These are phyloP conservation scores for Lathyrus aphaca DNA, from an alignment of 306 rosid species.

Conservation along the genomic window DNA sequence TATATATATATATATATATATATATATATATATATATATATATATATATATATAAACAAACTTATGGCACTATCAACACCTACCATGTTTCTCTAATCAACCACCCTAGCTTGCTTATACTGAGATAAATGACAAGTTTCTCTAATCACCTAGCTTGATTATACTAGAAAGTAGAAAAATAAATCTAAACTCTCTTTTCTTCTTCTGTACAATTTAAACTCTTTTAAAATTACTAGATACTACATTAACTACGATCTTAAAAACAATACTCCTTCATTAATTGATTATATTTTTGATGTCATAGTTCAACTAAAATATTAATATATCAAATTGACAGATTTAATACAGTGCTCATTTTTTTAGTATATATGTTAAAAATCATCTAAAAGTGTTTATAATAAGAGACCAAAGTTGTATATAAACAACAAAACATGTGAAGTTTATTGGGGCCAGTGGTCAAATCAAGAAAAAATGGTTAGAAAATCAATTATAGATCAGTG, in stretches of 20 bases:
- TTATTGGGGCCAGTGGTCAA: slow-evolving; percentile 44
- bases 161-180: not conserved
- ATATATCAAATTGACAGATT: not conserved
- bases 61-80: slow-evolving; percentile 14
- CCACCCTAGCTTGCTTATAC: not conserved
- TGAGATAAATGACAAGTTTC: not conserved
- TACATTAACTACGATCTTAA: too few species aligned
- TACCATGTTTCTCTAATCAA: not conserved
- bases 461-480: slow-evolving; percentile 32
- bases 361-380: not conserved
- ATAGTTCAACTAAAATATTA: not conserved
- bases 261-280: too few species aligned
- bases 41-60: not conserved
- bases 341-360: not conserved
- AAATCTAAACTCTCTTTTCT: too few species aligned
- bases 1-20: too few species aligned
- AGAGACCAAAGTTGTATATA: not conserved
- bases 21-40: too few species aligned
- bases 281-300: not conserved
- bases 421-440: slow-evolving; percentile 44
- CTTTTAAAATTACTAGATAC: too few species aligned
- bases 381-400: not conserved
- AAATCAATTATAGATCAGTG: slow-evolving; percentile 11
- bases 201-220: too few species aligned
- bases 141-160: not conserved